Evolutionary conservation across 1,284 basidiomycete genomes (phyloP).

Genomic region (Melanopsichium pennsylvanicum): DNA sequence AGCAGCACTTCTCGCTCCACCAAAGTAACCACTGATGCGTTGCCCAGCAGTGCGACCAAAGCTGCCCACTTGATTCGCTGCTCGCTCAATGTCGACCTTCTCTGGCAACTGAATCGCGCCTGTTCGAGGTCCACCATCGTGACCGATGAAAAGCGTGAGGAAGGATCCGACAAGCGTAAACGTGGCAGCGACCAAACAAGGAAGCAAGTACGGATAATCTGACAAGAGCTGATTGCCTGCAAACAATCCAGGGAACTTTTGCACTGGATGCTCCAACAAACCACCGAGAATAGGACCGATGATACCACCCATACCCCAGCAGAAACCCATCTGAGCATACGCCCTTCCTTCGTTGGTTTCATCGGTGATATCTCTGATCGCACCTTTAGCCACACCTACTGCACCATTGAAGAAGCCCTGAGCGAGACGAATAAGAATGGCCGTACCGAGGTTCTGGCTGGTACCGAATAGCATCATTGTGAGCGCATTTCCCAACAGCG

Average conservation of each 20-base stretch:
- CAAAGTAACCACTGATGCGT: conserved; percentile 59
- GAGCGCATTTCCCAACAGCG: conserved; percentile 81
- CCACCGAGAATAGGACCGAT: conserved; percentile 77
- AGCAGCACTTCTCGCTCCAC: conserved; percentile 22
- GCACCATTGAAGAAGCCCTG: conserved; percentile 96
- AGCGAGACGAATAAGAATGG: conserved; percentile 84
- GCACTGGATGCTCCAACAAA: conserved; percentile 72
- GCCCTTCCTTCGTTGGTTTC: conserved; percentile 89
- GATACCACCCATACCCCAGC: conserved; percentile 91
- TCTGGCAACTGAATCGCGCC: conserved; percentile 57
- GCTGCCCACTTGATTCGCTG: conserved; percentile 43
- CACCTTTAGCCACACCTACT: conserved; percentile 85
- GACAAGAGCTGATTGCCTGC: conserved; percentile 73
- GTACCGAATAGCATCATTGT: conserved; percentile 86
- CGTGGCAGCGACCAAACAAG: conserved; percentile 73
- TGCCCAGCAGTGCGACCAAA: conserved; percentile 52
- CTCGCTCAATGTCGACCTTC: conserved; percentile 47
- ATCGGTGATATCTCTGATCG: conserved; percentile 86
- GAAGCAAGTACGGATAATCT: conserved; percentile 88
- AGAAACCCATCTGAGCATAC: conserved; percentile 91
- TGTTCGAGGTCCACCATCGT: conserved; percentile 72
- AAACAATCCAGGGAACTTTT: conserved; percentile 83
- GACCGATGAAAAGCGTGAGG: conserved; percentile 85
- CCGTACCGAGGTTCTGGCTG: conserved; percentile 71
- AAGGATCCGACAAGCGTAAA: conserved; percentile 74